Evolutionary conservation across 2,329 filamentous ascomycete genomes (phyloP).

Genomic region (Botrytis hyacinthi): DNA sequence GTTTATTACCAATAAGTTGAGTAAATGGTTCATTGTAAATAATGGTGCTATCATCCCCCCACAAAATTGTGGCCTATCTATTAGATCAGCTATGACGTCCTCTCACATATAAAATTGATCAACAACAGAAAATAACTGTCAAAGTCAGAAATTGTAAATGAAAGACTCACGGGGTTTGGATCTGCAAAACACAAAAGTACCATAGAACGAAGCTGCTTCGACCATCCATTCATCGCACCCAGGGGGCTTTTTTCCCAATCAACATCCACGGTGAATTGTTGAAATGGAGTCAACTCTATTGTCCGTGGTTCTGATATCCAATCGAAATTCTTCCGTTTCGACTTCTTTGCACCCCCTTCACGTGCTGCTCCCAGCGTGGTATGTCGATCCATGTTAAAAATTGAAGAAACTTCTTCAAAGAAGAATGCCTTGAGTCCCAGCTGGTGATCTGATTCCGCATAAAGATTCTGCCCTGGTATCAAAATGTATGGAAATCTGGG

Average conservation of each 20-base stretch:
- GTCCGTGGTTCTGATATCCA: constrained; percentile 29
- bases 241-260: constrained; percentile 72
- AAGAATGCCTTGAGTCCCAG: background rate
- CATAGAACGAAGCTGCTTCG: constrained; percentile 72
- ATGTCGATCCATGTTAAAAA: background rate
- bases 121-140: background rate
- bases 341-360: background rate
- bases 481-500: background rate
- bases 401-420: background rate
- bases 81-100: background rate
- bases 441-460: background rate
- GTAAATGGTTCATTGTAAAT: constrained; percentile 73
- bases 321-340: constrained; percentile 25
- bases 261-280: constrained; percentile 41
- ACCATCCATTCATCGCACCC: constrained; percentile 64
- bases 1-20: constrained; percentile 69
- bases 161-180: constrained; percentile 53
- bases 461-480: background rate
- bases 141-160: background rate
- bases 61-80: constrained; percentile 63
- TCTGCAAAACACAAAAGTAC: constrained; percentile 77
- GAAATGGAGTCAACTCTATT: constrained; percentile 28
- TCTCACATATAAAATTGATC: background rate
- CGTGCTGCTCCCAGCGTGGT: background rate
- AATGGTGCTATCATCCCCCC: constrained; percentile 63